These are phyloP conservation scores for Euphrasia arctica DNA, from an alignment of 305 asterid species.

Conservation along the genomic window DNA sequence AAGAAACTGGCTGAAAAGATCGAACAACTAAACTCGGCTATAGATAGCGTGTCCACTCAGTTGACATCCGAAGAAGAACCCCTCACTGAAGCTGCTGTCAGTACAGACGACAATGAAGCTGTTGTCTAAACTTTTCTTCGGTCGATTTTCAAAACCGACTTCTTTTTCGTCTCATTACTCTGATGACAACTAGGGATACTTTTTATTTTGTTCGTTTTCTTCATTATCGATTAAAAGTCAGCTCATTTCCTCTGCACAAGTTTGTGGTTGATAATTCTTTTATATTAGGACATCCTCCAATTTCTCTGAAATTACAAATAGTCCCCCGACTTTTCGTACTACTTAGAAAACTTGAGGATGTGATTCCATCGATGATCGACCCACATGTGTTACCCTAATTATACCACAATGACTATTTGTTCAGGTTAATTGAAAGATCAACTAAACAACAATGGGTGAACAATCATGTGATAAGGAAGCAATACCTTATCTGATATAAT, in stretches of 20 bases:
- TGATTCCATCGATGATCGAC: too few relatives aligned
- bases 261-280: not conserved
- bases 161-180: not conserved
- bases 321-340: too few relatives aligned
- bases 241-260: not conserved
- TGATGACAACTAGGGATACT: not conserved
- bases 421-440: not conserved
- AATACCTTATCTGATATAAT: slow-evolving; percentile 51
- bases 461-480: slow-evolving; percentile 31
- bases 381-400: too few relatives aligned
- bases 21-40: slow-evolving; percentile 43
- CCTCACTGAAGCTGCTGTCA: slow-evolving; percentile 30
- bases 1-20: slow-evolving; percentile 73
- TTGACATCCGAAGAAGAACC: slow-evolving; percentile 47
- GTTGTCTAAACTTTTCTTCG: slow-evolving; percentile 31
- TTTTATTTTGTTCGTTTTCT: not conserved
- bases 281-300: too few relatives aligned
- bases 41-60: slow-evolving; percentile 53
- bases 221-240: not conserved
- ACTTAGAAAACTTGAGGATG: too few relatives aligned
- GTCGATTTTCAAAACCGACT: too few relatives aligned
- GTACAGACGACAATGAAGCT: slow-evolving; percentile 65
- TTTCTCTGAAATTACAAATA: too few relatives aligned
- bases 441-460: slow-evolving; percentile 14
- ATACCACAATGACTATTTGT: not conserved